Base-by-base conservation (phyloP, 768 basidiomycete genomes). In the Lepiota venenata region DNA sequence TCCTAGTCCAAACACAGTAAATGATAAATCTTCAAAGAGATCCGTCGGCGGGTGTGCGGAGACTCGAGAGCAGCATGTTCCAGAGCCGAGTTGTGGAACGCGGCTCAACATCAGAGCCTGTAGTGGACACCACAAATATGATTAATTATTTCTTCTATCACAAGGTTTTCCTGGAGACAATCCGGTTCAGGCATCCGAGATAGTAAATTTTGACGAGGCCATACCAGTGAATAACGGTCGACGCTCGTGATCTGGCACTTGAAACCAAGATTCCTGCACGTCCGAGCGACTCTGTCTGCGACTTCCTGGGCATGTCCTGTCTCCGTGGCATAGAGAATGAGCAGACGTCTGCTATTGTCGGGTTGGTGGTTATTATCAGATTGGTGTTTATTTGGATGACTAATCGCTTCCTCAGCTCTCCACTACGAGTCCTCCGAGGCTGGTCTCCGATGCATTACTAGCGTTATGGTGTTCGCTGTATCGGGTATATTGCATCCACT, bases 241-340 rank as follows among this genome's bases (percentile, higher is more conserved):
- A 77, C 70, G 60, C 68, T 75, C 45, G 68, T 38, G 42, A 74
- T 71, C 16, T 71, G 77, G 64, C 76, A 78, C 39, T 61, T 65
- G 62, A 82, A 82, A 50, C 73, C 77, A 29, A 86, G 77, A 25
- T 85, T 74, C 47, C 88, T 74, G 58, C 86, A 89, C 60, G 87
- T 80, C 22, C 87, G 76, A 1, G 88, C 86, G 36, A 93, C 78
- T 25, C 82, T 76, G 67, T 93, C 87, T 4, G 92, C 88, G 16
- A 79, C 79, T 64, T 93, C 88, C 64, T 88, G 84, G 0, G 93
- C 87, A 56, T 85, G 93, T 29, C 94, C 93, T 0, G 93, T 93
- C 70, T 95, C 92, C n/a, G 92, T 93, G 2, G 91, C 92, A 62
- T 89, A 95, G 1, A 95, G 75, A 53, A 95, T 82, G 51, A 89